Percentiles rank a stretch among this genome's conserved stretches.
phyloP scores from a whole-genome alignment of 148 eudicot species.

The Fallopia convolvulus region DNA sequence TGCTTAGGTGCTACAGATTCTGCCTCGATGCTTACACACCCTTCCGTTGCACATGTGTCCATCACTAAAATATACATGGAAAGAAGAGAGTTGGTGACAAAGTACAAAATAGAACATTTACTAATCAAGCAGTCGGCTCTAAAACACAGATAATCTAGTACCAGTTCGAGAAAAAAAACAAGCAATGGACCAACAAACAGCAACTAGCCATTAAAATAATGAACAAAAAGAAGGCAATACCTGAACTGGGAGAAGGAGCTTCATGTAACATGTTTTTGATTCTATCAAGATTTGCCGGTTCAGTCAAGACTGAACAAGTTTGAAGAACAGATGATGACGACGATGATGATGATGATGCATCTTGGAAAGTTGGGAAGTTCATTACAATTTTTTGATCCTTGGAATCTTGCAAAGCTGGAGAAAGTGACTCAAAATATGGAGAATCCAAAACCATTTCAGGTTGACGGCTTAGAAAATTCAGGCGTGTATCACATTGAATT shows the following conservation, averaged over 20 bases:
- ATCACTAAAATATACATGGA: slow-evolving; percentile 25
- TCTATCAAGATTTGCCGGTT: slow-evolving; percentile 32
- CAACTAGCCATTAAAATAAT: background rate
- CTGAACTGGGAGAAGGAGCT: slow-evolving; percentile 70
- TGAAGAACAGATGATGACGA: slow-evolving; percentile 33
- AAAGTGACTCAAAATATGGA: slow-evolving; percentile 49
- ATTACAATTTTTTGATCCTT: slow-evolving; percentile 20
- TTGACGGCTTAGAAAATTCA: slow-evolving; percentile 57
- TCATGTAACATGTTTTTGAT: slow-evolving; percentile 31
- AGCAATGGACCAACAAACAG: background rate
- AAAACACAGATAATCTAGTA: background rate
- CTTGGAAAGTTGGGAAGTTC: background rate
- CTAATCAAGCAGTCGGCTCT: background rate
- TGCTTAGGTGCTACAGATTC: slow-evolving; percentile 20
- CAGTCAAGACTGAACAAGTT: slow-evolving; percentile 28
- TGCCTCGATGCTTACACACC: slow-evolving; percentile 20
- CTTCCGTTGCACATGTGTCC: slow-evolving; percentile 42
- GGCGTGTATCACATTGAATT: slow-evolving; percentile 74
- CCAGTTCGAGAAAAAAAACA: background rate
- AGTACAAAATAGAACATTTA: background rate
- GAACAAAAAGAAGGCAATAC: slow-evolving; percentile 24
- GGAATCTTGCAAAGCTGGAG: slow-evolving; percentile 28
- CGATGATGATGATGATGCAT: slow-evolving; percentile 32
- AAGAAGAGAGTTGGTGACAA: background rate
- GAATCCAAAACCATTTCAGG: slow-evolving; percentile 47